Evolutionary conservation across 805 yeast genomes (phyloP).

Genomic region (Dipodascus geniculatus): DNA sequence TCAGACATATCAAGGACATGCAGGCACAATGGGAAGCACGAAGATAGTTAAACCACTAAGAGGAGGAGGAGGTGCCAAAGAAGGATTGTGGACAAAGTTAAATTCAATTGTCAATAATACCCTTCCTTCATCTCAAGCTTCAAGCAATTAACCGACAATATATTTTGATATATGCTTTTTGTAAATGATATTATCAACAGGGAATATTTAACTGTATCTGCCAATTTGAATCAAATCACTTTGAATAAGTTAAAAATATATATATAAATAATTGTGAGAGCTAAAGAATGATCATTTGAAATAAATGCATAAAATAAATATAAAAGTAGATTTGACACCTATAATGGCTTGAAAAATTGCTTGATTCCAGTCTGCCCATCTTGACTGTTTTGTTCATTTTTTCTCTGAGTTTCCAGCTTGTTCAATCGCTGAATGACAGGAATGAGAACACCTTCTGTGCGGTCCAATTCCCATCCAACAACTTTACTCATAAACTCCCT

Average conservation of each 20-base stretch:
- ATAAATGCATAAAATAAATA: too few species aligned
- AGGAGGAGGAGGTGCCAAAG: slow-evolving; percentile 25
- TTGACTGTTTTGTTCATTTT: neutral
- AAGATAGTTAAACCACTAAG: slow-evolving; percentile 48
- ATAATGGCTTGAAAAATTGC: neutral
- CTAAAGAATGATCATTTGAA: too few species aligned
- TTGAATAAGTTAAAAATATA: too few species aligned
- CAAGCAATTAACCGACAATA: too few species aligned
- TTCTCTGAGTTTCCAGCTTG: slow-evolving; percentile 13
- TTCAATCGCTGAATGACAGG: slow-evolving; percentile 80
- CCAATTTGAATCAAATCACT: too few species aligned
- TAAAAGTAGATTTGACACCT: too few species aligned
- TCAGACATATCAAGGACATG: neutral
- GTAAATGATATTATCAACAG: too few species aligned
- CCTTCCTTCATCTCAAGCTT: neutral
- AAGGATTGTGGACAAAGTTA: slow-evolving; percentile 9
- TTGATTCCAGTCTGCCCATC: neutral
- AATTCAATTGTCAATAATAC: slow-evolving; percentile 1
- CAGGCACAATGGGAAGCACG: slow-evolving; percentile 1
- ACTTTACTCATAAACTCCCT: slow-evolving; percentile 55
- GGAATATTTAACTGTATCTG: too few species aligned
- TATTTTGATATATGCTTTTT: neutral
- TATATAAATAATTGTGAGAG: too few species aligned
- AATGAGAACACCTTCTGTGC: slow-evolving; percentile 69
- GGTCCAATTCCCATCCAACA: slow-evolving; percentile 69